Base-by-base conservation (phyloP, 225 moss, liverwort and hornwort genomes). In the Anthoceros angustus region DNA sequence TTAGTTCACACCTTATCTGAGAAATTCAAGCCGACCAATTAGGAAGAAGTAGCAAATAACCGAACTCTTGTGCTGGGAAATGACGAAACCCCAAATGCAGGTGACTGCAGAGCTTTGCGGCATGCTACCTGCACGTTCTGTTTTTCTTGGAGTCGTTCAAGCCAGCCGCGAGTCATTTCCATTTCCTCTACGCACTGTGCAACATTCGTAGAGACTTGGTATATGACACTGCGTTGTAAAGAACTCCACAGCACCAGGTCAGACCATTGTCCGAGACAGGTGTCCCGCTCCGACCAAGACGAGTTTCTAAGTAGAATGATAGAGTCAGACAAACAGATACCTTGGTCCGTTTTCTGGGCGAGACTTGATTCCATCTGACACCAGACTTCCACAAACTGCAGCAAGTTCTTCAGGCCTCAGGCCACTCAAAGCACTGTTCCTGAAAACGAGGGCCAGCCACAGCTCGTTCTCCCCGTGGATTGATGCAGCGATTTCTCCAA, bases 341-440 rank as follows among this genome's bases (percentile, higher is more conserved):
- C 79, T 85, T 50, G 70, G 67, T 32, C 78, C 78, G 46, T 78
- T 73, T 66, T 86, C 91, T 61, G 86, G 74, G 41, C 91, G 77
- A 12, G 78, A 67, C 76, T 88, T 95, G 76, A 91, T 85, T 62
- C 95, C 95, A 69, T 91, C 95, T 12, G 91, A 91, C 39, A 91
- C 95, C 25, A 95, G 82, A 74, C 77, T 84, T 63, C 86, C 95
- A 71, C 95, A 95, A 42, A 84, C 86, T 72, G 95, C 95, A 76
- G 91, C 95, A 70, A 95, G 79, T 76, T 95, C 85, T 63, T 90
- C 67, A 66, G 88, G 81, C 63, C 74, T 82, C 66, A 95, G 72
- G 65, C 80, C 79, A 60, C 72, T 72, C 40, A 95, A 70, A 68
- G 73, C 70, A 66, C 77, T 82, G 21, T 80, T 73, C 26, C 90